phyloP scores from a whole-genome alignment of 2,329 filamentous ascomycete genomes.

The Aulographum hederae region DNA sequence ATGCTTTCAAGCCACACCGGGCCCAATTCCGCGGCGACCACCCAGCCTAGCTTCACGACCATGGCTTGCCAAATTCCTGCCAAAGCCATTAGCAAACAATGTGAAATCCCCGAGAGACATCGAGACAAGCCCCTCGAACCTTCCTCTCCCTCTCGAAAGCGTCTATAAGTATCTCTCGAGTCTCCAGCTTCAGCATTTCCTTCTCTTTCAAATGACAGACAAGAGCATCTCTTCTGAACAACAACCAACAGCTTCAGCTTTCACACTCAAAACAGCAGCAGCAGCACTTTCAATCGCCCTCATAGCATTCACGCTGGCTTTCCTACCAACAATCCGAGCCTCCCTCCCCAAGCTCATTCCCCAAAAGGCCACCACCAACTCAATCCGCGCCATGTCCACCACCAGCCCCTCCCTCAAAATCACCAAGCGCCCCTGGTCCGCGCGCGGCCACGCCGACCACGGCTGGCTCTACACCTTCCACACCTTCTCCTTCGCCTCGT shows the following conservation, averaged over 20 bases:
- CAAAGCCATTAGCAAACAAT: no score
- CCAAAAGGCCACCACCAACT: constrained; percentile 9
- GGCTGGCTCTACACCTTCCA: constrained; percentile 81
- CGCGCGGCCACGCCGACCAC: constrained; percentile 61
- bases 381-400: constrained; percentile 18
- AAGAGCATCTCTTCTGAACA: no score
- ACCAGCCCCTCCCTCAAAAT: constrained; percentile 36
- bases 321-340: constrained; percentile 21
- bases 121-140: no score
- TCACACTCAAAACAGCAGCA: neutral
- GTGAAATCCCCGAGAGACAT: no score
- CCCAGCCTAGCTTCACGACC: no score
- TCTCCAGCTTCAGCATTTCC: no score
- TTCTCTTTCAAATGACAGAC: no score
- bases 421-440: constrained; percentile 51
- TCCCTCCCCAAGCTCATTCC: constrained; percentile 14
- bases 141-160: no score
- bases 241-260: neutral
- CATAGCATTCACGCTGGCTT: constrained; percentile 26
- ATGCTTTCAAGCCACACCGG: no score
- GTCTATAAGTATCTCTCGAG: no score
- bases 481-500: constrained; percentile 64
- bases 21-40: no score
- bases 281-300: constrained; percentile 14
- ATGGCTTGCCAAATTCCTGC: no score